phyloP scores from a whole-genome alignment of 768 basidiomycete species.

The Collybia sp. region DNA sequence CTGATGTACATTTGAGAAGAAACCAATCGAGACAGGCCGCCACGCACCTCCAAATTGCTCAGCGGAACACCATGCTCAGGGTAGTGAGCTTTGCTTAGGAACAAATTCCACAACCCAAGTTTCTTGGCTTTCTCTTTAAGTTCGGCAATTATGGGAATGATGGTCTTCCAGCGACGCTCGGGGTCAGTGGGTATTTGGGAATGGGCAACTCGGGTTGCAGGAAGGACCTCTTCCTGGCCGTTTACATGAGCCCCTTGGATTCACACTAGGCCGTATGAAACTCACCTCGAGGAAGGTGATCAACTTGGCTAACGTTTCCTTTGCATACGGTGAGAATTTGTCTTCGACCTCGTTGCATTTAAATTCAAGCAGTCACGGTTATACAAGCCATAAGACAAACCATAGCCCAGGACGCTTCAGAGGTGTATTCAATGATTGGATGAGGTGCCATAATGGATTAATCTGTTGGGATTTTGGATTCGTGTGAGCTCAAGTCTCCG shows the following conservation, averaged over 20 bases:
- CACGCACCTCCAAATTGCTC: conserved; percentile 83
- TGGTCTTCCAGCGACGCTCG: conserved; percentile 74
- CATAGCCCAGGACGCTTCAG: conserved; percentile 84
- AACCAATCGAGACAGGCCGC: neutral
- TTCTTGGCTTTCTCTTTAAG: conserved; percentile 86
- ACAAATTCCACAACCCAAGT: conserved; percentile 95
- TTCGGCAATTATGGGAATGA: conserved; percentile 76
- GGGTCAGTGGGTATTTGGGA: conserved; percentile 78
- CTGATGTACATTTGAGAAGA: conserved; percentile 28
- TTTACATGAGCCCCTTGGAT: neutral
- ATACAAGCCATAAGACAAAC: conserved; percentile 33
- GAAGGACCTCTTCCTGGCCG: conserved; percentile 82
- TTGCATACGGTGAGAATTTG: conserved; percentile 89
- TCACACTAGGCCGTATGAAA: neutral
- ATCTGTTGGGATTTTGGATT: too few relatives aligned
- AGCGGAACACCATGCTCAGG: conserved; percentile 86
- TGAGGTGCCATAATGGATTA: conserved; percentile 50
- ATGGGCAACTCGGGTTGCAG: conserved; percentile 72
- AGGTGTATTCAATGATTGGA: conserved; percentile 73
- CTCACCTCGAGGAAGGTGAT: conserved; percentile 80
- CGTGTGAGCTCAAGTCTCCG: too few relatives aligned
- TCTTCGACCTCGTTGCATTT: conserved; percentile 64
- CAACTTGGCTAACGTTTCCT: conserved; percentile 80
- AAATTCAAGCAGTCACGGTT: neutral
- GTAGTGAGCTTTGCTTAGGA: conserved; percentile 92